Evolutionary conservation across 257 asterid species (phyloP).

Genomic region (Capsicum pubescens): DNA sequence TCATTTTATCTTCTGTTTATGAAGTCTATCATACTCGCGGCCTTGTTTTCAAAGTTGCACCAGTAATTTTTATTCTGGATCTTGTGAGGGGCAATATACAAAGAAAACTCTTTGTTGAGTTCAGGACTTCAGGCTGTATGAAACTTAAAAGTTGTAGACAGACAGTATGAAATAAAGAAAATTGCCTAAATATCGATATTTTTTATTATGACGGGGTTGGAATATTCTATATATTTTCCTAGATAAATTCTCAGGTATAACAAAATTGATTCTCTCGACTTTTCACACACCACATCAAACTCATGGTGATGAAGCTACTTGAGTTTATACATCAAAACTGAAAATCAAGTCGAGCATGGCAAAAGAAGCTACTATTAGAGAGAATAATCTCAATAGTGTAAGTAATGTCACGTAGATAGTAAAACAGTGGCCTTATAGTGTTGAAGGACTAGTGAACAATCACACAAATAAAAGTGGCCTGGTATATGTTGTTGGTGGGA

Average conservation of each 20-base stretch:
- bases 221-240: neutral
- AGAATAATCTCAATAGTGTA: neutral
- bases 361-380: conserved; percentile 2
- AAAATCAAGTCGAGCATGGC: neutral
- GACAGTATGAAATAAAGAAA: conserved; percentile 16
- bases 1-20: neutral
- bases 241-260: conserved; percentile 18
- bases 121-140: neutral
- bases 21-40: neutral
- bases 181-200: neutral
- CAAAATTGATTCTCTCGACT: neutral
- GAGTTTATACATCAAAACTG: conserved; percentile 1
- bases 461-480: no score
- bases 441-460: no score
- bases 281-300: neutral
- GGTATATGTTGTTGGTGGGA: no score
- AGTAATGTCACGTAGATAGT: no score
- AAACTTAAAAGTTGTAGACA: neutral
- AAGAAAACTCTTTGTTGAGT: conserved; percentile 12
- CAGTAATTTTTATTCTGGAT: neutral
- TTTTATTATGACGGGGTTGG: conserved; percentile 3
- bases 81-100: neutral
- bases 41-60: neutral
- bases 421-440: no score
- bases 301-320: conserved; percentile 13